Evolutionary conservation across 192 early-diverging fungal genomes (phyloP).

Genomic region (Coemansia sp.): DNA sequence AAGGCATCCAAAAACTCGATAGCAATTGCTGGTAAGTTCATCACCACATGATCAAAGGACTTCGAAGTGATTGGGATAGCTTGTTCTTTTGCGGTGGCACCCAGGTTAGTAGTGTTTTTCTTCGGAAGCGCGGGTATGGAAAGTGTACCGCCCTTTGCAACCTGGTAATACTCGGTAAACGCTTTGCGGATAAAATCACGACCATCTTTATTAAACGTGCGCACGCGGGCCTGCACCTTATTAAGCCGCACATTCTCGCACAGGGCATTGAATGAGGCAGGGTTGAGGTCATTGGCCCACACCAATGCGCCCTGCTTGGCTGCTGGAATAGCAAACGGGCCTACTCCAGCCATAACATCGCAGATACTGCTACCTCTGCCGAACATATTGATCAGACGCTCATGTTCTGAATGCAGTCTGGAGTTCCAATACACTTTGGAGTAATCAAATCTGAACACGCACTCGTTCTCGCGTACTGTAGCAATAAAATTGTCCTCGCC

Average conservation of each 20-base stretch:
- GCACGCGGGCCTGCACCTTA: slow-evolving; percentile 73
- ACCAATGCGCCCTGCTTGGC: slow-evolving; percentile 80
- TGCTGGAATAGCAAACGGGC: slow-evolving; percentile 93
- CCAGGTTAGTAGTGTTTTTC: slow-evolving; percentile 17
- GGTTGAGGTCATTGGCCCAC: slow-evolving; percentile 98
- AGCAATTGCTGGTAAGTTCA: slow-evolving; percentile 97
- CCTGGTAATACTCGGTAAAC: slow-evolving; percentile 60
- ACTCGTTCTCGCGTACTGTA: slow-evolving; percentile 86
- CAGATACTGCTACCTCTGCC: slow-evolving; percentile 70
- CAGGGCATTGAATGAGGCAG: slow-evolving; percentile 78
- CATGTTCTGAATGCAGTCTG: slow-evolving; percentile 90
- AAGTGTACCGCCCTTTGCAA: slow-evolving; percentile 1
- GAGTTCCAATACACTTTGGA: slow-evolving; percentile 99
- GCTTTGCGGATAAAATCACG: slow-evolving; percentile 83
- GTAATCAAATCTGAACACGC: slow-evolving; percentile 91
- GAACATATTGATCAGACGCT: slow-evolving; percentile 83
- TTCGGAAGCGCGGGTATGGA: slow-evolving; percentile 18
- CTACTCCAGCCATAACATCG: slow-evolving; percentile 98
- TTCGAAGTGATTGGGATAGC: slow-evolving; percentile 27
- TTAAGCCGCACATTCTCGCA: slow-evolving; percentile 80
- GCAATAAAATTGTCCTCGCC: slow-evolving; percentile 85
- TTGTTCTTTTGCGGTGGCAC: background rate
- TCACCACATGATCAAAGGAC: slow-evolving; percentile 93
- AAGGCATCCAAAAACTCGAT: slow-evolving; percentile 97
- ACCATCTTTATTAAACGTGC: slow-evolving; percentile 87